These are phyloP conservation scores for Euphorbia lathyris DNA, from an alignment of 345 rosid species.

Conservation along the genomic window DNA sequence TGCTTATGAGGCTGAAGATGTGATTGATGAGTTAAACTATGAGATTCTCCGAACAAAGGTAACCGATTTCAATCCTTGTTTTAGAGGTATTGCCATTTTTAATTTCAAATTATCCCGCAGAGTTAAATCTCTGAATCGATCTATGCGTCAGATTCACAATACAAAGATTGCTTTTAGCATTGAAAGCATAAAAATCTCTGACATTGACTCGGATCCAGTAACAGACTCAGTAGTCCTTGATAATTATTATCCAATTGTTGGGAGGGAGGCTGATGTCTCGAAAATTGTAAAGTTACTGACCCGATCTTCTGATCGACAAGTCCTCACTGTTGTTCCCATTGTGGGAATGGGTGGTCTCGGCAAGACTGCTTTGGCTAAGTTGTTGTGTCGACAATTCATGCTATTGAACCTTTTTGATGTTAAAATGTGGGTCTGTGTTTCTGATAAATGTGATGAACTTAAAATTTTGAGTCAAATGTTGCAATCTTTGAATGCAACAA, in stretches of 20 bases:
- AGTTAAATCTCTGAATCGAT: no score
- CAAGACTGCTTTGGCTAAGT: conserved; percentile 21
- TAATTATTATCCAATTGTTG: neutral
- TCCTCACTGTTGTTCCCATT: conserved; percentile 5
- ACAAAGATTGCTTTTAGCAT: no score
- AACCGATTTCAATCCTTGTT: no score
- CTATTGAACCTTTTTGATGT: neutral
- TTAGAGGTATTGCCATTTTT: no score
- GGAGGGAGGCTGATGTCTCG: neutral
- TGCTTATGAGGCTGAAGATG: no score
- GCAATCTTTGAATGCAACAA: no score
- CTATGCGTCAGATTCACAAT: no score
- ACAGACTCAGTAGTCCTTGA: neutral
- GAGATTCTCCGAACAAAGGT: no score
- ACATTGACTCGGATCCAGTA: no score
- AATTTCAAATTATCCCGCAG: no score
- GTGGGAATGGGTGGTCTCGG: conserved; percentile 31
- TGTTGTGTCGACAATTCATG: neutral
- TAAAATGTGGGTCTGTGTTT: conserved; percentile 16
- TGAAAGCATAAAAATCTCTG: no score
- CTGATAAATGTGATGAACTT: neutral
- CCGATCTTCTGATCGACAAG: neutral
- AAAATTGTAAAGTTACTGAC: neutral
- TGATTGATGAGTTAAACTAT: no score
- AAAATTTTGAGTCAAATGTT: conserved; percentile 10